These are phyloP conservation scores for Microbotryum scabiosae DNA, from an alignment of 1,284 basidiomycete species.

Conservation along the genomic window DNA sequence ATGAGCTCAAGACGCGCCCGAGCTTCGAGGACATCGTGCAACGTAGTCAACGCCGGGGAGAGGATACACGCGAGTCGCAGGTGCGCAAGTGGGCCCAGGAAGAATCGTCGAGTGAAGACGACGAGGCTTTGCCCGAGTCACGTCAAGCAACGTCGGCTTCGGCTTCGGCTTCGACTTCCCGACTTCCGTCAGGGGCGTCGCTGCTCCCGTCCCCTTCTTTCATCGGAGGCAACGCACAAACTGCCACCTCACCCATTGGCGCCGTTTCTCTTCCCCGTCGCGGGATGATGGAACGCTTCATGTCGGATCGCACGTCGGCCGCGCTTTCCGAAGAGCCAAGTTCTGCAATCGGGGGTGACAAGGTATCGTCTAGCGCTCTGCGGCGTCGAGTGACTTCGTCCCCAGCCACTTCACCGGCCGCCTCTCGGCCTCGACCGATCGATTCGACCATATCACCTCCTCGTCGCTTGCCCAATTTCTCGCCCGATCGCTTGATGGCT, in stretches of 20 bases:
- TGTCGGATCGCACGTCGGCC: constrained; percentile 8
- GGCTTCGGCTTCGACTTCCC: not conserved
- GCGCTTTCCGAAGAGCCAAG: not conserved
- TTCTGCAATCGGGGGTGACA: not conserved
- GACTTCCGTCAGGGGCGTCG: not conserved
- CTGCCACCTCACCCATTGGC: not conserved
- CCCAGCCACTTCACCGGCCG: not conserved
- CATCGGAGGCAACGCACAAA: not conserved
- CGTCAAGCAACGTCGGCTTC: not conserved
- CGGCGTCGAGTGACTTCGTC: not conserved
- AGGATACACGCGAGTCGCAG: not conserved
- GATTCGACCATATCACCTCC: constrained; percentile 6
- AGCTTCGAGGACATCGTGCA: constrained; percentile 16
- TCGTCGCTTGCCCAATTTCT: constrained; percentile 4
- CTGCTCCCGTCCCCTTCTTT: not conserved
- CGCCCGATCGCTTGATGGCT: constrained; percentile 12
- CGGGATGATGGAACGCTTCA: constrained; percentile 29
- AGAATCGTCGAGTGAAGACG: constrained; percentile 10
- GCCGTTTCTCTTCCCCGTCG: not conserved
- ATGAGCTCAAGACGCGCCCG: not conserved
- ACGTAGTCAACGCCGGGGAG: constrained; percentile 9
- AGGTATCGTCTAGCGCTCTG: not conserved
- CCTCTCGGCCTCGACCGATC: not conserved
- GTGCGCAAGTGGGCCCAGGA: constrained; percentile 24
- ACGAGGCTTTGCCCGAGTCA: constrained; percentile 1